These are phyloP conservation scores for Begonia fuchsioides DNA, from an alignment of 306 rosid species.

Conservation along the genomic window DNA sequence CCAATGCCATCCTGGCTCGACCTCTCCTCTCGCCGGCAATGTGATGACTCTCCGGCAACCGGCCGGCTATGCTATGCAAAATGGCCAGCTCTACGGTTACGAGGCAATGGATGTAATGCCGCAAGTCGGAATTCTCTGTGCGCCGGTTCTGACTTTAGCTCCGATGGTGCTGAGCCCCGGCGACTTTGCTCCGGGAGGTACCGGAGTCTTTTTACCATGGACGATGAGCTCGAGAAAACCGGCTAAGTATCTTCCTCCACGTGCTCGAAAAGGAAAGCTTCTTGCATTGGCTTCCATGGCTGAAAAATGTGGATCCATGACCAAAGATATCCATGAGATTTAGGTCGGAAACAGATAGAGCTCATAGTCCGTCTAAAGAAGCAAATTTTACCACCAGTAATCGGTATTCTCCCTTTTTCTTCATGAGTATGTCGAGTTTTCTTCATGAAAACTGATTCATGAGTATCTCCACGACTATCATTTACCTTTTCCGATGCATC, in stretches of 20 bases:
- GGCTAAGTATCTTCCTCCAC: slow-evolving; percentile 88
- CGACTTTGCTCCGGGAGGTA: slow-evolving; percentile 44
- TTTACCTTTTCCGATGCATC: no score
- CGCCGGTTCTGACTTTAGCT: slow-evolving; percentile 55
- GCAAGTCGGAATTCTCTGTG: slow-evolving; percentile 48
- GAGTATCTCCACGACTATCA: no score
- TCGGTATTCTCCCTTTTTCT: no score
- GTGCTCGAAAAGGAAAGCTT: slow-evolving; percentile 74
- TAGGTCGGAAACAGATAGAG: background rate
- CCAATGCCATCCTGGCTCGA: slow-evolving; percentile 32
- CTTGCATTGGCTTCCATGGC: slow-evolving; percentile 42
- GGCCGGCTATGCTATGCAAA: slow-evolving; percentile 18
- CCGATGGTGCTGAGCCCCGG: slow-evolving; percentile 27
- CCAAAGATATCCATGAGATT: slow-evolving; percentile 10
- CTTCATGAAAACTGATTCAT: no score
- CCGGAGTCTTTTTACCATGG: slow-evolving; percentile 97
- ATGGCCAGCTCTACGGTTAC: slow-evolving; percentile 33
- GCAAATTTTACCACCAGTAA: no score
- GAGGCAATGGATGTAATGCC: slow-evolving; percentile 50
- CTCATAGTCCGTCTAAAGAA: no score
- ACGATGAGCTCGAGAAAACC: slow-evolving; percentile 61
- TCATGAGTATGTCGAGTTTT: no score
- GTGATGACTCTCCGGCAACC: slow-evolving; percentile 60
- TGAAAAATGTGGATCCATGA: slow-evolving; percentile 34
- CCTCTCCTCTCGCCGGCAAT: slow-evolving; percentile 35